Base-by-base conservation (phyloP, 192 early-diverging fungal genomes). In the Piromyces finnis region DNA sequence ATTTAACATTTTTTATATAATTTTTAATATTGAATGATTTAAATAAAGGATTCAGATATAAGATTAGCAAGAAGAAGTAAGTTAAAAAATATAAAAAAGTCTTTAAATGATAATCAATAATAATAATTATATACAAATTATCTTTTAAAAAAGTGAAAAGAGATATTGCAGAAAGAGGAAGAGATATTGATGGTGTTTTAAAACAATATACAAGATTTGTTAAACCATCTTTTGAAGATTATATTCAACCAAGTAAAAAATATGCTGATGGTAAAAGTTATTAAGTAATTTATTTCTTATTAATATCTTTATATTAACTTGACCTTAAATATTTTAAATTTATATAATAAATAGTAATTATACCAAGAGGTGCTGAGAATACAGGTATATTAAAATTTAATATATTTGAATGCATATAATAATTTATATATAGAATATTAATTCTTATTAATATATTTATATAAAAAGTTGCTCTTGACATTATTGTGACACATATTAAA, bases 1-100 rank as follows among this genome's bases (percentile, higher is more conserved):
- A n/a, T n/a, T n/a, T n/a, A n/a, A n/a, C n/a, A n/a, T n/a, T n/a
- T n/a, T n/a, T n/a, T n/a, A n/a, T n/a, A n/a, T n/a, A n/a, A n/a
- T n/a, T n/a, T n/a, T 35, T 35, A 35, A 35, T 35, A 35, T 35
- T 35, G 32, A 35, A 35, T 35, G 3, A 7, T 35, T 97, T 81
- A n/a, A n/a, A n/a, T n/a, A n/a, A 95, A 96, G 0, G 97, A 98
- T 84, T 89, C 92, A 32, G 97, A 98, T 82, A 91, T 98, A 78
- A 92, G 96, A 30, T 86, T 98, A 77, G 94, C 93, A 5, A 88
- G 96, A 78, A 87, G 96, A 84, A 89, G 92, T 93, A 90, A 80
- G 87, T 78, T 11, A 26, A 15, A 16, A 36, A 14, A 13, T 82
- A 30, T n/a, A 11, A n/a, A n/a, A n/a, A n/a, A n/a, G 27, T 82